Evolutionary conservation across 352 stramenopile species (phyloP), one percentile per base, ranked within the genome.

Genomic region (Phytophthora pisi): DNA sequence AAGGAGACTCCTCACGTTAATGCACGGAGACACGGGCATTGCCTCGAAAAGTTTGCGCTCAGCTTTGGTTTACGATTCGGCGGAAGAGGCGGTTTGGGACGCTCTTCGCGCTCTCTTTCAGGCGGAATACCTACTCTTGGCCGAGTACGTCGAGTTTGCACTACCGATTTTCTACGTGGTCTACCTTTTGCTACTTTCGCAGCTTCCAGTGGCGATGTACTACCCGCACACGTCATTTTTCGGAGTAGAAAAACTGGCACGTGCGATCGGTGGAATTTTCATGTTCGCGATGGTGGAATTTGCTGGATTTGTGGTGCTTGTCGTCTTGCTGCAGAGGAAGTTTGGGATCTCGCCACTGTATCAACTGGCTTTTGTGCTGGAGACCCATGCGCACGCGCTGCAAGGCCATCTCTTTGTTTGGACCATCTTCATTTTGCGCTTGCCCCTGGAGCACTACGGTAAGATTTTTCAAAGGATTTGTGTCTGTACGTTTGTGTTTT

Each of bases 291-390:
- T 13, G 9, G 23, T 75, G 9, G 68, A 79, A 23, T 50, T 65
- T 30, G 57, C 28, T 3, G 31, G 18, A 0, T 65, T 75, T 18
- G 10, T 57, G 1, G 57, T 24, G 18, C 46, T 75, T 5, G n/a
- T 63, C 11, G 7, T 61, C 10, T 28, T 64, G 2, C 30, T 79
- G 13, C 50, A 60, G 34, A 15, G 52, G 0, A 61, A 55, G 40
- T 75, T 81, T 28, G 58, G 46, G 1, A 72, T 72, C 45, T 70
- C 58, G 2, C 58, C 64, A 10, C 11, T 77, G 3, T 73, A 76
- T 43, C 60, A 73, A 23, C 43, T 83, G 1, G 75, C 65, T 0
- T 81, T 85, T 42, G 72, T 82, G n/a, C 57, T 85, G 0, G 74
- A 82, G 56, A 77, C 20, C 2, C 58, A 80, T n/a, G 11, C 18